Conservation (phyloP, 1,284 basidiomycete species). For the Marasmius fiardii region DNA sequence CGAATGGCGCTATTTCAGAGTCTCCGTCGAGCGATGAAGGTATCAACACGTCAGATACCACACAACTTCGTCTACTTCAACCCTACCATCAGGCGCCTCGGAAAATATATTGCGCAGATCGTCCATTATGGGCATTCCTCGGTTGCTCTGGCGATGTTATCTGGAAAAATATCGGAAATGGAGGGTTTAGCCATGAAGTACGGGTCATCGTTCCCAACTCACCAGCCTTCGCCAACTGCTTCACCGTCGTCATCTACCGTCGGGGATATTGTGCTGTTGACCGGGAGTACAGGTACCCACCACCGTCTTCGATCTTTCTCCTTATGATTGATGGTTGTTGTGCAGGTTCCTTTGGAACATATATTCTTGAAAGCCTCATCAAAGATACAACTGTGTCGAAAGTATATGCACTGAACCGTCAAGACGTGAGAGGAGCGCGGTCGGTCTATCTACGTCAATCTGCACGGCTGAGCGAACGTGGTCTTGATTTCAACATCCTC, state of each 20-base stretch:
- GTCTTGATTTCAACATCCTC: constrained; percentile 25
- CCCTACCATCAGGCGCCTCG: constrained; percentile 21
- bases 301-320: neutral
- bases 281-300: constrained; percentile 25
- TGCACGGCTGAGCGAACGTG: constrained; percentile 25
- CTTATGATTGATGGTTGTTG: neutral
- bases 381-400: constrained; percentile 12
- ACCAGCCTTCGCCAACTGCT: neutral
- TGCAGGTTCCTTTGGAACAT: constrained; percentile 21
- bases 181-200: constrained; percentile 25
- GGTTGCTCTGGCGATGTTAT: constrained; percentile 2
- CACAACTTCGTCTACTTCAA: constrained; percentile 27
- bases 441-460: constrained; percentile 20
- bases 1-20: constrained; percentile 21
- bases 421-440: constrained; percentile 11
- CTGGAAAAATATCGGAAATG: constrained; percentile 15
- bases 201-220: neutral
- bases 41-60: constrained; percentile 15
- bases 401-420: constrained; percentile 31
- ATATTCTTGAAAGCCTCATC: constrained; percentile 23
- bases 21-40: constrained; percentile 13
- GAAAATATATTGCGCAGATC: constrained; percentile 12
- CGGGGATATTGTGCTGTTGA: constrained; percentile 22
- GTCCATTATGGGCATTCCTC: constrained; percentile 7
- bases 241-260: neutral